Conservation (phyloP, 768 basidiomycete species). For the Suillus subluteus region DNA sequence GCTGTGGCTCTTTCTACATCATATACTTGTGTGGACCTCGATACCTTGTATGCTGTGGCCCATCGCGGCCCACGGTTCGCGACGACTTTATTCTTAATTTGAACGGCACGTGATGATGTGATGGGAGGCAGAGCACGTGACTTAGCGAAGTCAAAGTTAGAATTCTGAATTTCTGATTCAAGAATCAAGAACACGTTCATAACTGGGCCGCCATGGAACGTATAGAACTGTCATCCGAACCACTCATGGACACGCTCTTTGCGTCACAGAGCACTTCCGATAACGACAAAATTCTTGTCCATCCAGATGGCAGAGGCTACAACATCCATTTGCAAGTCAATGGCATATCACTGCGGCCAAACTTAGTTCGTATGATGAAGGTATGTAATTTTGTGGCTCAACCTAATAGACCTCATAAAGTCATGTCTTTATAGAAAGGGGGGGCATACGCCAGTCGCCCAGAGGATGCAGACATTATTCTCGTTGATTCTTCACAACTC, state of each 20-base stretch:
- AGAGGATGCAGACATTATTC: conserved; percentile 55
- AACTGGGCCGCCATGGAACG: conserved; percentile 1
- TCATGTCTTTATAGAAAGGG: conserved; percentile 44
- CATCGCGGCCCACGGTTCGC: neutral
- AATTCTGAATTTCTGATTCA: neutral
- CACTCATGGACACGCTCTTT: conserved; percentile 9
- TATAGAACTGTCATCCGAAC: neutral
- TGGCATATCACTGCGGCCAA: conserved; percentile 52
- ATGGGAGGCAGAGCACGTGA: neutral
- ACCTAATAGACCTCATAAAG: conserved; percentile 2
- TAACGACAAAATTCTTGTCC: conserved; percentile 39
- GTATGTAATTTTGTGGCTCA: conserved; percentile 34
- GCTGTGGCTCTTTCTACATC: conserved; percentile 8
- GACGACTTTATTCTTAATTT: conserved; percentile 10
- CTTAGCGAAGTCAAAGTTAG: neutral
- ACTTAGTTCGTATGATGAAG: conserved; percentile 52
- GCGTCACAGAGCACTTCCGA: conserved; percentile 14
- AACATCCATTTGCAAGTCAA: conserved; percentile 62
- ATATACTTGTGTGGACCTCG: neutral
- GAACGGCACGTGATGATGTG: neutral
- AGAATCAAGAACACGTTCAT: neutral
- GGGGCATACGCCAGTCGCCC: conserved; percentile 60
- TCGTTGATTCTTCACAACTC: conserved; percentile 57
- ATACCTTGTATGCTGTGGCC: conserved; percentile 8
- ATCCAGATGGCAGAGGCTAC: conserved; percentile 45